A percentile compares a stretch with the other conserved stretches of the same genome.
phyloP scores from a whole-genome alignment of 768 basidiomycete genomes.

The Lentinula edodes region DNA sequence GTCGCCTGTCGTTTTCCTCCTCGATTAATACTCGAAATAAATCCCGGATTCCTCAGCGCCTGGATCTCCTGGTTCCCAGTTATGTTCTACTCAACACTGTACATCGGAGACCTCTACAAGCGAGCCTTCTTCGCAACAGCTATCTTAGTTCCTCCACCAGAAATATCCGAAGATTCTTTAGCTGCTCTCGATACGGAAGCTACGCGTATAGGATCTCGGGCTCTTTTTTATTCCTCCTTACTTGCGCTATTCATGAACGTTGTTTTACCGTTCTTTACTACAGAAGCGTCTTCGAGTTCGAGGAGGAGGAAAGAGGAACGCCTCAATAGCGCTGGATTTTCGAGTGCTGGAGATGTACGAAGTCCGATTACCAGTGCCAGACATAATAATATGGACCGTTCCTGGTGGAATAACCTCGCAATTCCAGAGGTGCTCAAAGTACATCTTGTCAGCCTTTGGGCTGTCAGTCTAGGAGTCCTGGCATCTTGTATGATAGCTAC shows the following conservation, averaged over 20 bases:
- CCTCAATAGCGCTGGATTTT: not conserved
- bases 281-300: slow-evolving; percentile 20
- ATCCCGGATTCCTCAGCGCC: slow-evolving; percentile 34
- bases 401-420: slow-evolving; percentile 16
- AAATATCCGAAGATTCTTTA: not conserved
- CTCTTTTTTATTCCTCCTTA: slow-evolving; percentile 73
- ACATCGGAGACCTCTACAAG: slow-evolving; percentile 84
- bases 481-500: slow-evolving; percentile 75
- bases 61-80: slow-evolving; percentile 94
- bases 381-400: not conserved
- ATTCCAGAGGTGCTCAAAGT: slow-evolving; percentile 46
- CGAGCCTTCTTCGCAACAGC: slow-evolving; percentile 27
- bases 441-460: slow-evolving; percentile 72
- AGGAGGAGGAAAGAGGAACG: not conserved
- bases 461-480: slow-evolving; percentile 69
- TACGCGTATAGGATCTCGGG: slow-evolving; percentile 78
- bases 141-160: not conserved
- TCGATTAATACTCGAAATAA: not conserved
- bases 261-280: slow-evolving; percentile 61
- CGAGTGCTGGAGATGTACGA: too few relatives aligned
- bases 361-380: not conserved
- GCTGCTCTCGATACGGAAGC: slow-evolving; percentile 52
- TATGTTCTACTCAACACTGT: slow-evolving; percentile 83
- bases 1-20: not conserved
- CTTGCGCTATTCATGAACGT: slow-evolving; percentile 65